Conservation (phyloP, 495 filamentous ascomycete species). For the Xylaria bambusicola region DNA sequence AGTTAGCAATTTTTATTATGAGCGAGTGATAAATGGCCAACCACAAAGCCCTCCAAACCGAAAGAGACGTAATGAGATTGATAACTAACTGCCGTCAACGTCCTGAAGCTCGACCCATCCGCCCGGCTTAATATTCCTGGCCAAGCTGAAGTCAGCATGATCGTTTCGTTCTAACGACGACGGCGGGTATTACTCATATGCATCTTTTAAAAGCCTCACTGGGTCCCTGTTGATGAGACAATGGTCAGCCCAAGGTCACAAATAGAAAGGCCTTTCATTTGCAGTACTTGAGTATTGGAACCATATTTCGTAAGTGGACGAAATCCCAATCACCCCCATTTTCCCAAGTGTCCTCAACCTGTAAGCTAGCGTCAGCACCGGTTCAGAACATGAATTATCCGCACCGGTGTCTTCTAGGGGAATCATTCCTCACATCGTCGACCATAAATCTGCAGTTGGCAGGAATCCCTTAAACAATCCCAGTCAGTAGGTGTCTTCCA, state of each 20-base stretch:
- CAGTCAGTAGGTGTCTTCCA: neutral
- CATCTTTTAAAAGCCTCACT: slow-evolving; percentile 36
- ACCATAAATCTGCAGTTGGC: slow-evolving; percentile 62
- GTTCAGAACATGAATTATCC: neutral
- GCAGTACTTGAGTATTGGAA: slow-evolving; percentile 47
- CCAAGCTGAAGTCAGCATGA: slow-evolving; percentile 10
- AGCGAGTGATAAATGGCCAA: no score
- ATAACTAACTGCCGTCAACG: slow-evolving; percentile 28
- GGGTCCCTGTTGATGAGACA: slow-evolving; percentile 8
- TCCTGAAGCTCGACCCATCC: slow-evolving; percentile 60
- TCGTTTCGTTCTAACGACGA: neutral
- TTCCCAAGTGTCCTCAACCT: slow-evolving; percentile 56
- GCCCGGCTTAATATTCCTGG: slow-evolving; percentile 52
- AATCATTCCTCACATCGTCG: slow-evolving; percentile 51
- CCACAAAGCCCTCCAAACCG: no score
- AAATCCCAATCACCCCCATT: slow-evolving; percentile 58
- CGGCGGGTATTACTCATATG: slow-evolving; percentile 32
- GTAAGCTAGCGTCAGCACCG: neutral
- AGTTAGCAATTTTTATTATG: no score
- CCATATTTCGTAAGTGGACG: slow-evolving; percentile 54
- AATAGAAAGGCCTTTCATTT: neutral
- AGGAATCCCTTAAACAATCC: slow-evolving; percentile 45
- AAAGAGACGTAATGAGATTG: no score
- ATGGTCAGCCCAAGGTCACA: neutral
- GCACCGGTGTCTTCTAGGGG: neutral